These are phyloP conservation scores for Lizanozyma gosingica DNA, from an alignment of 1,139 yeast genomes.

Conservation along the genomic window DNA sequence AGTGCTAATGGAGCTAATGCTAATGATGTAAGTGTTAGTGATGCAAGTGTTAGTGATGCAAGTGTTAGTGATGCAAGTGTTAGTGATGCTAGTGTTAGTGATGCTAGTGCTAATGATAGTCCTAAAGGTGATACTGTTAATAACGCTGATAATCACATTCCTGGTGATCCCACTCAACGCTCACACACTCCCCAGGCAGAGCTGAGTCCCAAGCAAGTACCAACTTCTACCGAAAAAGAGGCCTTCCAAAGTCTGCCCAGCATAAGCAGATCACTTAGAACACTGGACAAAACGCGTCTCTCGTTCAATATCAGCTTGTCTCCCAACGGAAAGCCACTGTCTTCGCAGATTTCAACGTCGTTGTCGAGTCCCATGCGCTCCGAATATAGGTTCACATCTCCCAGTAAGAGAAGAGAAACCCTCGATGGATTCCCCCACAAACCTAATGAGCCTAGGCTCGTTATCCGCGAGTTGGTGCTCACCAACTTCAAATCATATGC, in stretches of 20 bases:
- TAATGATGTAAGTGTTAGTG: no score
- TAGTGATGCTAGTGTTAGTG: no score
- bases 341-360: no score
- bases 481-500: slow-evolving; percentile 94
- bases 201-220: background rate
- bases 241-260: no score
- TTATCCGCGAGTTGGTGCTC: slow-evolving; percentile 63
- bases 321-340: background rate
- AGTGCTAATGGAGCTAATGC: no score
- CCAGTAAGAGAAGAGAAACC: slow-evolving; percentile 17
- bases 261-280: no score
- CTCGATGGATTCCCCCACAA: background rate
- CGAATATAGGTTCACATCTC: slow-evolving; percentile 11
- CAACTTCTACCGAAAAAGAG: no score
- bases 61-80: no score
- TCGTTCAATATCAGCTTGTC: background rate
- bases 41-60: no score
- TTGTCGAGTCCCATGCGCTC: background rate
- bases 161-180: no score
- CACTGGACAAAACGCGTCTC: background rate
- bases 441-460: slow-evolving; percentile 48
- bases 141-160: background rate
- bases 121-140: background rate
- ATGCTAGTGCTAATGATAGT: no score
- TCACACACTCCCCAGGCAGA: background rate